A percentile compares a stretch with the other conserved stretches of the same genome.
phyloP scores from a whole-genome alignment of 495 filamentous ascomycete genomes.

The Pyrenula massariospora region DNA sequence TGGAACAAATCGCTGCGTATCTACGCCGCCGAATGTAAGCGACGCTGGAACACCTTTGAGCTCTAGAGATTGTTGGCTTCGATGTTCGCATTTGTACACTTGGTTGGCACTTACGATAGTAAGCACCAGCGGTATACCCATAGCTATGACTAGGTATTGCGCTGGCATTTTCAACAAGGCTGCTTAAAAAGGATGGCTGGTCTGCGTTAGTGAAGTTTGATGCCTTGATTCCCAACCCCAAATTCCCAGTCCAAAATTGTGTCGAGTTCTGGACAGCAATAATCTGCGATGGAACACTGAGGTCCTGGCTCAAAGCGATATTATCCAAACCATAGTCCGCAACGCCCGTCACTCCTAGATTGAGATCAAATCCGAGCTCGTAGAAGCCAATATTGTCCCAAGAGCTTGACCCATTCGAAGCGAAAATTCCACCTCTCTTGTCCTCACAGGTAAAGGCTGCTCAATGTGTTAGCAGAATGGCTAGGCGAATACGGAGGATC shows the following conservation, averaged over 20 bases:
- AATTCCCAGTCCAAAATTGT: constrained; percentile 41
- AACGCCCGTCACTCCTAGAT: constrained; percentile 37
- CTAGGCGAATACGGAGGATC: constrained; percentile 1
- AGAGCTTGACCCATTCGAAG: constrained; percentile 34
- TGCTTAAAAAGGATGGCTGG: not conserved
- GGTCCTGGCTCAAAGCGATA: constrained; percentile 27
- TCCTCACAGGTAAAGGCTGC: constrained; percentile 12
- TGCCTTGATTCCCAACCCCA: constrained; percentile 35
- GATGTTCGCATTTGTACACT: not conserved
- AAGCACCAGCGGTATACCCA: constrained; percentile 56
- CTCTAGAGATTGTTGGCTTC: constrained; percentile 18
- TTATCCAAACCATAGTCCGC: constrained; percentile 51
- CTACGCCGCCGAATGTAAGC: constrained; percentile 53
- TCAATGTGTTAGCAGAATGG: not conserved
- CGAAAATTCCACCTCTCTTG: constrained; percentile 42
- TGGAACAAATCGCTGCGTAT: constrained; percentile 41
- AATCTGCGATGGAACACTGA: constrained; percentile 31
- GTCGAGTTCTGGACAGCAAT: constrained; percentile 45
- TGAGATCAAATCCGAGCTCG: constrained; percentile 36
- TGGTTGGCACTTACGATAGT: constrained; percentile 34
- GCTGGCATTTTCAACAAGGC: constrained; percentile 34
- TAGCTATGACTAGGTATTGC: constrained; percentile 50
- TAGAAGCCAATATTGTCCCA: constrained; percentile 44
- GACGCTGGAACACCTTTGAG: constrained; percentile 39
- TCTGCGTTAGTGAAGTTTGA: constrained; percentile 7